Evolutionary conservation across 208 protist genomes (phyloP).

Genomic region (Crithidia fasciculata): DNA sequence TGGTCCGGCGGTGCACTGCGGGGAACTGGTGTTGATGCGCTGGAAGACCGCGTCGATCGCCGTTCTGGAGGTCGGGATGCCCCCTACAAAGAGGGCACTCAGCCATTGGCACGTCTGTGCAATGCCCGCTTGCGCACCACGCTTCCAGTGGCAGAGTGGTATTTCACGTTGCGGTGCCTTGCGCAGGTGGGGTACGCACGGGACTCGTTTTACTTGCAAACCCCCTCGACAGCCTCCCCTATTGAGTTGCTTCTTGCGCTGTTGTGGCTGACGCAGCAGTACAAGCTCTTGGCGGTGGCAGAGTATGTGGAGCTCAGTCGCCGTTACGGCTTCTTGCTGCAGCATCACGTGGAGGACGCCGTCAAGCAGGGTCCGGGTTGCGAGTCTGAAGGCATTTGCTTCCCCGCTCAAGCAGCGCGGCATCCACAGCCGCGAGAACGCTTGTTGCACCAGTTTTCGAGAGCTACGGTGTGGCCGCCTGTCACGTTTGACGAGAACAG

Average conservation of each 20-base stretch:
- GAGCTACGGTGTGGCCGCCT: conserved; percentile 65
- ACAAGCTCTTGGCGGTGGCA: conserved; percentile 60
- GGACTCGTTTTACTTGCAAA: conserved; percentile 71
- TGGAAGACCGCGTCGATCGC: neutral
- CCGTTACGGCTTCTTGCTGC: conserved; percentile 62
- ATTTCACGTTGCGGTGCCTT: conserved; percentile 58
- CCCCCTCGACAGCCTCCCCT: conserved; percentile 43
- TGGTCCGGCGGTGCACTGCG: neutral
- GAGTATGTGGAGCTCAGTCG: conserved; percentile 73
- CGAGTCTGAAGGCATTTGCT: neutral
- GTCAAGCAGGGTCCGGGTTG: neutral
- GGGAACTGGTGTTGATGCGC: neutral
- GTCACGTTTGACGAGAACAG: conserved; percentile 64
- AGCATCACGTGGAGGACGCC: conserved; percentile 20
- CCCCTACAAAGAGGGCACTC: neutral
- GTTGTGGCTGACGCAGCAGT: conserved; percentile 80
- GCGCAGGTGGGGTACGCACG: conserved; percentile 68
- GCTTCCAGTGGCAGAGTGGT: conserved; percentile 49
- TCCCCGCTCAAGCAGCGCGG: neutral
- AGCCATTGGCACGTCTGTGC: conserved; percentile 14
- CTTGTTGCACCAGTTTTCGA: conserved; percentile 47
- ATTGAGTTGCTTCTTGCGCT: conserved; percentile 75
- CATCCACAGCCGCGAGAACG: conserved; percentile 21
- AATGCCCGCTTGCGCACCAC: conserved; percentile 21
- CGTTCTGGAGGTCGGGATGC: neutral